Evolutionary conservation across 306 rosid species (phyloP).

Genomic region (Malus fusca): DNA sequence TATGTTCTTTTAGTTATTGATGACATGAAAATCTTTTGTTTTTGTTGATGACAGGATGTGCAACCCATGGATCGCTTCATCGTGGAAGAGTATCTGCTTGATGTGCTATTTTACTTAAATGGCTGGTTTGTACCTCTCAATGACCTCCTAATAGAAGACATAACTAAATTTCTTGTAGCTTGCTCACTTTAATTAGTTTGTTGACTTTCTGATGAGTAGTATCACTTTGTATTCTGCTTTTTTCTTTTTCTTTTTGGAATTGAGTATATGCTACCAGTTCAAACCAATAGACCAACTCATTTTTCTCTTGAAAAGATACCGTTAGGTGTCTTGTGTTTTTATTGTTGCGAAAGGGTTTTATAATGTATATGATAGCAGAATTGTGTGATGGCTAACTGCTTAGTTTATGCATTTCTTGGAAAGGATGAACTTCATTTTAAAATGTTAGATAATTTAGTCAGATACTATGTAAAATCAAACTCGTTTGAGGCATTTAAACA

Average conservation of each 20-base stretch:
- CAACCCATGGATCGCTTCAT: conserved; percentile 88
- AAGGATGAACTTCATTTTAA: background rate
- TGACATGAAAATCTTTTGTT: conserved; percentile 5
- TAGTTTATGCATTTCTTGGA: background rate
- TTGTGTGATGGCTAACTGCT: background rate
- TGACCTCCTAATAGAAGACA: background rate
- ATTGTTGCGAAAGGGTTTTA: background rate
- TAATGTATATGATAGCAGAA: background rate
- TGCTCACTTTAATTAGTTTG: background rate
- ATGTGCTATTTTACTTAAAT: conserved; percentile 91
- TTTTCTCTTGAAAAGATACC: background rate
- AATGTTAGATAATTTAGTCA: background rate
- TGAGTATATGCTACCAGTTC: background rate
- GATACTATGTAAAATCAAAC: background rate
- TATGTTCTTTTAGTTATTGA: conserved; percentile 1
- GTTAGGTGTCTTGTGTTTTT: background rate
- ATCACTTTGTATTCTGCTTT: background rate
- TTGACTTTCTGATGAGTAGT: background rate
- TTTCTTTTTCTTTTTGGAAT: background rate
- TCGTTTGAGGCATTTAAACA: background rate
- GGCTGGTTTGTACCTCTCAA: conserved; percentile 72
- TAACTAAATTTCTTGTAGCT: background rate
- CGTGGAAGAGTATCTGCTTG: conserved; percentile 94
- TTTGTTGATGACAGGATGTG: conserved; percentile 53
- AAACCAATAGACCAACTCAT: background rate